Conservation (phyloP, 805 yeast species). For the Isabelozyma heimii region DNA sequence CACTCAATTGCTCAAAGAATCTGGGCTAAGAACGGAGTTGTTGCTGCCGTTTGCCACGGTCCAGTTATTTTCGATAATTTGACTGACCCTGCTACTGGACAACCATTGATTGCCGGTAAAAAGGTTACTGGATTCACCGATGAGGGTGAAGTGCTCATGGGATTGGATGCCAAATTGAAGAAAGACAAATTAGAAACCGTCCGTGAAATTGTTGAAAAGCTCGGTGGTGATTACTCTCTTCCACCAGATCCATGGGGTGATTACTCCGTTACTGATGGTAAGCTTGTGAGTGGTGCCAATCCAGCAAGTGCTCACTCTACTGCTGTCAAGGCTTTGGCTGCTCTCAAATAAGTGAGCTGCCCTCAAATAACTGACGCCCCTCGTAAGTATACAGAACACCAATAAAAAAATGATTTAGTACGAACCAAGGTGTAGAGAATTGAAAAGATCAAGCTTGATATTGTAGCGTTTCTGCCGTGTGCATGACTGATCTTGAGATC, state of each 20-base stretch:
- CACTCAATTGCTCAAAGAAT: conserved; percentile 46
- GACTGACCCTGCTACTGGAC: conserved; percentile 39
- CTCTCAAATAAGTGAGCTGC: not conserved
- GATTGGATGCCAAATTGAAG: conserved; percentile 16
- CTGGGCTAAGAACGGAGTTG: conserved; percentile 51
- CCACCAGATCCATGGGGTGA: conserved; percentile 55
- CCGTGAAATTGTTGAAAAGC: conserved; percentile 32
- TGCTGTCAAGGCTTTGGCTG: conserved; percentile 37
- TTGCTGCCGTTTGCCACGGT: conserved; percentile 69
- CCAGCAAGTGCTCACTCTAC: conserved; percentile 55
- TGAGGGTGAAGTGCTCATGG: conserved; percentile 44
- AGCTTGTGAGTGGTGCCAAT: conserved; percentile 63
- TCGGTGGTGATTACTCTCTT: conserved; percentile 42
- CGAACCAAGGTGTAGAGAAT: too few species aligned
- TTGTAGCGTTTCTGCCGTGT: too few species aligned
- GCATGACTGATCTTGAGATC: too few species aligned
- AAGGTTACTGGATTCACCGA: conserved; percentile 61
- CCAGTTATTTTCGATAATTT: conserved; percentile 56
- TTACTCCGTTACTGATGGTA: conserved; percentile 52
- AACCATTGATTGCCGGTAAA: conserved; percentile 48
- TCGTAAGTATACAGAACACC: too few species aligned
- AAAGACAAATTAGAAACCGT: conserved; percentile 30
- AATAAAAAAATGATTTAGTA: too few species aligned
- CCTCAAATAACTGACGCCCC: not conserved
- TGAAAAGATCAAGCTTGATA: too few species aligned